Base-by-base conservation (phyloP, 139 green algal species). In the Axilococcus clingmanii region DNA sequence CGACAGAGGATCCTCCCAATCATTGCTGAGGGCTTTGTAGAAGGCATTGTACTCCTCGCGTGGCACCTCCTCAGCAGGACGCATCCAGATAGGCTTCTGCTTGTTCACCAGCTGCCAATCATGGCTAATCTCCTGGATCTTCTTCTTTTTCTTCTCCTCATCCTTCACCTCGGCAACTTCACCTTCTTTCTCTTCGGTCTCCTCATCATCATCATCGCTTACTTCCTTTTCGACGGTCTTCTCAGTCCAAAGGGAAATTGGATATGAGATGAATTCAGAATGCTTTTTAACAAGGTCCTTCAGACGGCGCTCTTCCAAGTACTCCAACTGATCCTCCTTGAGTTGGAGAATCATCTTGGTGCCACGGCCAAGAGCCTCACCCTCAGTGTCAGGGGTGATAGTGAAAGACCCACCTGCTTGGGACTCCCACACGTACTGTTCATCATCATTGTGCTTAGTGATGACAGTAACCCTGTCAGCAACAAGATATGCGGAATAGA, bases 71-170 rank as follows among this genome's bases (percentile, higher is more conserved):
- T 98, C 91, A 14, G 92, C 84, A 61, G 83, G 86, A 55, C 93
- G 84, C 93, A 99, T 97, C 92, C 93, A 99, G 75, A 99, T 97
- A 20, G 93, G 93, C 85, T 99, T 99, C 81, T 98, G 92, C 83
- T 97, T 99, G 88, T 99, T 99, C 43, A 98, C 80, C 71, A 97
- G 78, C 44, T 74, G 55, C 93, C 93, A 99, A 77, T 99, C 93
- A 60, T 95, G 86, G 38, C 74, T 70, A 25, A 93, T 75, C 78
- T 99, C 92, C 83, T 97, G 95, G 20, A 99, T 80, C 78, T 87
- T 94, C 58, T 65, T 63, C 72, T 93, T 86, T 31, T 79, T 74
- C 60, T 79, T 57, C 35, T 89, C 83, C 32, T 75, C 72, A 12
- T 69, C 63, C 35, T 63, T 61, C 16, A 72, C 70, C 65, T 80